Evolutionary conservation across 106 monocot genomes (phyloP), one percentile per base, ranked within the genome.

Genomic region (Allium cepa): DNA sequence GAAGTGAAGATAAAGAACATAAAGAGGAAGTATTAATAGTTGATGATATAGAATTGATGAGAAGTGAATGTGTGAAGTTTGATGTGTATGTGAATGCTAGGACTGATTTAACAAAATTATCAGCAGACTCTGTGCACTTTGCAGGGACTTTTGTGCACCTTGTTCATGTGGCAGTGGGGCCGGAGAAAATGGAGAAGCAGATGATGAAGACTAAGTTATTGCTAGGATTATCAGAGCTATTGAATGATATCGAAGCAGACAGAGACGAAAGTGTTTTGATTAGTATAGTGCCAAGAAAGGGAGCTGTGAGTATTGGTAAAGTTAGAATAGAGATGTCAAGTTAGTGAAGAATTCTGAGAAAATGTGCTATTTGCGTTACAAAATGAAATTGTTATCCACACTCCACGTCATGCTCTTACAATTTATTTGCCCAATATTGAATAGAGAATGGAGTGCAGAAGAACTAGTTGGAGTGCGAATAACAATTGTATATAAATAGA

Each of bases 81-180:
- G 85, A 85, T 16, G 81, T 85, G 63, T 81, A 68, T 53, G 46
- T 85, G 12, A 85, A 85, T 73, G 76, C 73, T n/a, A 7, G 62
- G 56, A 22, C 71, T 5, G 77, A 57, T 7, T n/a, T 36, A 36
- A 28, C 17, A 56, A 53, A 10, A 60, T 7, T 28, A 22, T 68
- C 17, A 58, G 73, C 87, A 36, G 66, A 51, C 9, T 50, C 26
- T 56, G 56, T 36, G 27, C 17, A 66, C 13, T 64, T 64, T 16
- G 64, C 64, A 3, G 64, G 64, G 64, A 64, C 48, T 15, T 64
- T 64, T 16, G 14, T 64, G 48, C 46, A 48, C n/a, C 36, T 36
- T 36, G 36, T 36, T 0, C 36, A 36, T 36, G 36, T 36, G 5
- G 36, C 36, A 36, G 36, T 36, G 5, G 10, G 47, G 64, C 48